These are phyloP conservation scores for Tricholoma hemisulphureum DNA, from an alignment of 768 basidiomycete species.

Conservation along the genomic window DNA sequence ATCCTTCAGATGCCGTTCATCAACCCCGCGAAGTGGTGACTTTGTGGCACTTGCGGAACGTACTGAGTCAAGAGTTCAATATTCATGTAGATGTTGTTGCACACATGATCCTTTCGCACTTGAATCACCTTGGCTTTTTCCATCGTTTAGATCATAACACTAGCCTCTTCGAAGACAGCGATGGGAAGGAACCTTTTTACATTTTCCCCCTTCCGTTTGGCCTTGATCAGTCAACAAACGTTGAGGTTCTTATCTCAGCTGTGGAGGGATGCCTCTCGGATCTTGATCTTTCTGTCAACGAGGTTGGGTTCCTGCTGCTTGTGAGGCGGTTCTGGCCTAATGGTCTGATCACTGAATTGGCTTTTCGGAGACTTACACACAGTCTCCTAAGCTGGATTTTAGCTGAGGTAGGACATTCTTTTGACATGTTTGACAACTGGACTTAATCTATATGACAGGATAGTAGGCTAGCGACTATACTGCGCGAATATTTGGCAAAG, in stretches of 20 bases:
- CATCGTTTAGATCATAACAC: slow-evolving; percentile 40
- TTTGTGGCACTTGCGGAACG: slow-evolving; percentile 57
- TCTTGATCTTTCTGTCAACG: slow-evolving; percentile 71
- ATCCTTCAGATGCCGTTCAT: slow-evolving; percentile 20
- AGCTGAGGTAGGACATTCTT: slow-evolving; percentile 49
- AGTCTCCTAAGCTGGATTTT: slow-evolving; percentile 69
- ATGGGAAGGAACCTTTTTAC: slow-evolving; percentile 40
- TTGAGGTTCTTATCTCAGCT: slow-evolving; percentile 68
- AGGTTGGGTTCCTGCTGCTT: slow-evolving; percentile 70
- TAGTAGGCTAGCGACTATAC: slow-evolving; percentile 59
- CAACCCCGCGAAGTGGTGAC: slow-evolving; percentile 59
- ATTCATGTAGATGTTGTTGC: slow-evolving; percentile 54
- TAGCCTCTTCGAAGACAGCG: slow-evolving; percentile 37
- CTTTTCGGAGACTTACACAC: slow-evolving; percentile 56
- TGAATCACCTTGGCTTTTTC: slow-evolving; percentile 64
- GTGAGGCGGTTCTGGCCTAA: slow-evolving; percentile 72
- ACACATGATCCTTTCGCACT: slow-evolving; percentile 52
- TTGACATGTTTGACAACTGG: background rate
- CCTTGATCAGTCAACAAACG: slow-evolving; percentile 68
- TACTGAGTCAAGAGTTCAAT: slow-evolving; percentile 58
- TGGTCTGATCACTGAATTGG: slow-evolving; percentile 70
- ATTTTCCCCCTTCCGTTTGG: slow-evolving; percentile 69
- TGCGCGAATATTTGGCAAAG: slow-evolving; percentile 65
- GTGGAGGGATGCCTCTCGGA: slow-evolving; percentile 72
- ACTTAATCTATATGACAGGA: slow-evolving; percentile 43